phyloP scores from a whole-genome alignment of 192 early-diverging fungal genomes.

The Mortierella alpina region DNA sequence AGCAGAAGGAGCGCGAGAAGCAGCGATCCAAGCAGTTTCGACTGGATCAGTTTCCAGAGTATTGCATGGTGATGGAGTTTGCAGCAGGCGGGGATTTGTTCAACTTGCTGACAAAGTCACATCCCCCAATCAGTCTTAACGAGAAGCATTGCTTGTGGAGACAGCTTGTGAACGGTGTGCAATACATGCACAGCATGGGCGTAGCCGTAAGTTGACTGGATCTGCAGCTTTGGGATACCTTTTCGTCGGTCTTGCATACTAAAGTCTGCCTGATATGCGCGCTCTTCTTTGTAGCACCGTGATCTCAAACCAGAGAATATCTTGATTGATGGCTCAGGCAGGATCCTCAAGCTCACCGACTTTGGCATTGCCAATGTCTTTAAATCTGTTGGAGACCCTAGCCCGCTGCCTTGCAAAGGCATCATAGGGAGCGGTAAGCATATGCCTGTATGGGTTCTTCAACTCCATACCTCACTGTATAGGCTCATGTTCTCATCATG shows the following conservation, averaged over 20 bases:
- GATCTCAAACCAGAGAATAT: constrained; percentile 89
- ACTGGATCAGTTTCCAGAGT: constrained; percentile 64
- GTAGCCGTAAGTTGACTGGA: constrained; percentile 60
- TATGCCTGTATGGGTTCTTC: not conserved
- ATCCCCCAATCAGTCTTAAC: constrained; percentile 55
- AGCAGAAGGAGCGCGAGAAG: constrained; percentile 23
- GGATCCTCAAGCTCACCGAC: constrained; percentile 81
- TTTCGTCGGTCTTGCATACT: not conserved
- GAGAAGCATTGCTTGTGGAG: constrained; percentile 73
- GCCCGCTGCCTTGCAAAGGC: constrained; percentile 69
- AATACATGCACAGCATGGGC: constrained; percentile 80
- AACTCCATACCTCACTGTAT: constrained; percentile 21
- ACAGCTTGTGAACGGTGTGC: constrained; percentile 76
- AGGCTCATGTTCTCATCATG: constrained; percentile 74
- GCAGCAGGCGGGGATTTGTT: constrained; percentile 82
- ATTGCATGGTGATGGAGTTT: constrained; percentile 83
- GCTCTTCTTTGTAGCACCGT: constrained; percentile 55
- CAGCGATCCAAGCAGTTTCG: constrained; percentile 22
- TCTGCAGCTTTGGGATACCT: not conserved
- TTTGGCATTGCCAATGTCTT: constrained; percentile 85
- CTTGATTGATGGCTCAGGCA: constrained; percentile 66
- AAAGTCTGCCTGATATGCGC: not conserved
- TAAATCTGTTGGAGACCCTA: constrained; percentile 68
- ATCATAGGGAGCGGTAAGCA: constrained; percentile 73
- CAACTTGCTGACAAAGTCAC: constrained; percentile 67